phyloP scores from a whole-genome alignment of 2,329 filamentous ascomycete genomes.

The Colletotrichum sp. region DNA sequence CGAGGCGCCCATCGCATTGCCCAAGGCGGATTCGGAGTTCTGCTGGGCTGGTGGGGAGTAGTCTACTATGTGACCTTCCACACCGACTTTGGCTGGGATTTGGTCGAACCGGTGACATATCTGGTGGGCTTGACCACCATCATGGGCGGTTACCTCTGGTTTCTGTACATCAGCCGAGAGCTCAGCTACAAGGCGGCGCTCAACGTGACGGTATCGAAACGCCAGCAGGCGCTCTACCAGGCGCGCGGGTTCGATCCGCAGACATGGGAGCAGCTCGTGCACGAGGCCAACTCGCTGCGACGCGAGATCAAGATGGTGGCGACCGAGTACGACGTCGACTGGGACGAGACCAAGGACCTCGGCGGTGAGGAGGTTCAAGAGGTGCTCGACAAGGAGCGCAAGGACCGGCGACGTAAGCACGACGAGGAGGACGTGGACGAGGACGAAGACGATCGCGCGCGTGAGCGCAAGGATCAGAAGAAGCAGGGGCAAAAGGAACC shows the following conservation, averaged over 20 bases:
- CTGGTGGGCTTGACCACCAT: constrained; percentile 84
- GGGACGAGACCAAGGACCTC: constrained; percentile 79
- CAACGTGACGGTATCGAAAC: constrained; percentile 81
- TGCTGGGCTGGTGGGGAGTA: constrained; percentile 80
- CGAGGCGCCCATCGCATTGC: constrained; percentile 79
- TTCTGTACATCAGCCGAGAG: constrained; percentile 89
- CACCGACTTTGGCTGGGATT: constrained; percentile 86
- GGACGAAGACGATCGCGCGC: constrained; percentile 37
- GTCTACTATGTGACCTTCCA: constrained; percentile 77
- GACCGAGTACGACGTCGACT: constrained; percentile 88
- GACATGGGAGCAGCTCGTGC: constrained; percentile 79
- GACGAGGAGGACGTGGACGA: constrained; percentile 44
- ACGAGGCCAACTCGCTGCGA: constrained; percentile 79
- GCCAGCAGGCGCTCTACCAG: constrained; percentile 80
- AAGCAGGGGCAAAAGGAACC: constrained; percentile 27
- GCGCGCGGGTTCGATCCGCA: constrained; percentile 75
- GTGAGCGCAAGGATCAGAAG: constrained; percentile 33
- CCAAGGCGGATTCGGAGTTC: constrained; percentile 75
- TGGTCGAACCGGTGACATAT: constrained; percentile 91
- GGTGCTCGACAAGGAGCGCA: constrained; percentile 58
- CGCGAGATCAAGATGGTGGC: constrained; percentile 82
- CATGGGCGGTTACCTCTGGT: constrained; percentile 92
- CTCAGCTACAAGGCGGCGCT: constrained; percentile 86
- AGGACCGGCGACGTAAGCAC: constrained; percentile 37
- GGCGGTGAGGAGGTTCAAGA: constrained; percentile 69